These are phyloP conservation scores for Yamadazyma songkhlaensis DNA, from an alignment of 1,139 yeast species.

Conservation along the genomic window DNA sequence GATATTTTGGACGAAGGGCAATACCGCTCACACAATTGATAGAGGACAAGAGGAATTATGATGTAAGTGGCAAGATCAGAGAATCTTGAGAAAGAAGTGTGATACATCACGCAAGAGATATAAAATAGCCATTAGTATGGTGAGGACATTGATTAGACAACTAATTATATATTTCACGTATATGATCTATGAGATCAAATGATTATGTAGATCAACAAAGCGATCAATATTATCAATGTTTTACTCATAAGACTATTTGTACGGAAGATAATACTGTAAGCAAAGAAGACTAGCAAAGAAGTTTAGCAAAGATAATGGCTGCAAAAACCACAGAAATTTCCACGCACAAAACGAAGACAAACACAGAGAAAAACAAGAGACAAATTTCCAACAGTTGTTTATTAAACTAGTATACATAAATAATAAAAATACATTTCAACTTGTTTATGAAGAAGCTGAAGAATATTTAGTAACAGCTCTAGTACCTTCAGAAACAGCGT, in stretches of 20 bases:
- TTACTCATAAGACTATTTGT: too few relatives aligned
- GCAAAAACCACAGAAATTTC: neutral
- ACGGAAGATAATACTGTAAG: too few relatives aligned
- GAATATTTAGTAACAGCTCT: conserved; percentile 99
- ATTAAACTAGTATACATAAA: conserved; percentile 11
- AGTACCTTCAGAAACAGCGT: conserved; percentile 99
- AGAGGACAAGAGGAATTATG: too few relatives aligned
- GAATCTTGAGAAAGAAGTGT: too few relatives aligned
- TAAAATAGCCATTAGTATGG: too few relatives aligned
- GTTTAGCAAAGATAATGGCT: neutral
- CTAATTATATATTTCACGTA: too few relatives aligned
- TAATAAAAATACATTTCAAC: conserved; percentile 9
- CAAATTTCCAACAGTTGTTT: conserved; percentile 4
- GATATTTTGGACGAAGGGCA: too few relatives aligned
- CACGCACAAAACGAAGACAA: neutral
- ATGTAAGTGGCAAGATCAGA: too few relatives aligned
- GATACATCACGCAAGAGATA: too few relatives aligned
- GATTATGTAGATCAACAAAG: conserved; percentile 2
- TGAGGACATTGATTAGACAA: too few relatives aligned
- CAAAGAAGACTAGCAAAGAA: too few relatives aligned
- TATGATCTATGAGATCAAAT: neutral
- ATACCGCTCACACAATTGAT: too few relatives aligned
- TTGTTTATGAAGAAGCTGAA: conserved; percentile 52
- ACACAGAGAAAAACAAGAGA: neutral
- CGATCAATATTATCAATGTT: conserved; percentile 1